Base-by-base conservation (phyloP, 2,329 filamentous ascomycete species). In the Alternaria arbusti region DNA sequence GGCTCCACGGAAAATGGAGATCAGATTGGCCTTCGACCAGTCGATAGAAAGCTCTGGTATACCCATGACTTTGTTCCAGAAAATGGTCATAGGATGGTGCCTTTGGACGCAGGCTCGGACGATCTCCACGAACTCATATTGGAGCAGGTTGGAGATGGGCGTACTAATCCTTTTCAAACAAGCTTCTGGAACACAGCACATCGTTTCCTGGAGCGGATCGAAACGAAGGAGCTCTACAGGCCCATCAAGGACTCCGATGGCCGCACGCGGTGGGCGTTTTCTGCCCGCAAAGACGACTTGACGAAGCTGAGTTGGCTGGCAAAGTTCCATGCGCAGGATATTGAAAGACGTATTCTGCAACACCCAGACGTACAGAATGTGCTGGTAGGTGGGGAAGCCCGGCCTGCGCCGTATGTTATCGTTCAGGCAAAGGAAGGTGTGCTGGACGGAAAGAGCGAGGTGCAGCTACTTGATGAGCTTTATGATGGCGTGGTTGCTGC, bases 151-250 rank as follows among this genome's bases (percentile, higher is more conserved):
- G n/a, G 10, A 9, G 32, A 50, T 30, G 47, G 47, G 5, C 25
- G 25, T 13, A 15, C 44, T 12, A 23, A 36, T n/a, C 25, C 25
- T 12, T 46, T 36, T 2, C 54, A 56, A 9, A 12, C 22, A 7
- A 68, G 77, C 3, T 81, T 79, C 45, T 69, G 65, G 63, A 73
- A 71, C 30, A 55, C 65, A 2, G 45, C 12, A 9, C 58, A 54
- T 54, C 77, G 74, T 0, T 65, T 78, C 10, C 45, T 68, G 1
- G 54, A 74, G 4, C 74, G 72, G 36, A 81, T 79, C 36, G 68
- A 67, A 6, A 81, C 79, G 22, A 74, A 72, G 15, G 81, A 83
- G 50, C 63, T 83, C 0, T 81, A 70, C 73, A 40, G 61, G 64
- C 23, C 70, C 44, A 13, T 80, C 76, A 65, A 57, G 40, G 71